Percentiles rank a stretch among this genome's conserved stretches.
Evolutionary conservation across 2,329 filamentous ascomycete genomes (phyloP).

Genomic region (Colletotrichum lupini): DNA sequence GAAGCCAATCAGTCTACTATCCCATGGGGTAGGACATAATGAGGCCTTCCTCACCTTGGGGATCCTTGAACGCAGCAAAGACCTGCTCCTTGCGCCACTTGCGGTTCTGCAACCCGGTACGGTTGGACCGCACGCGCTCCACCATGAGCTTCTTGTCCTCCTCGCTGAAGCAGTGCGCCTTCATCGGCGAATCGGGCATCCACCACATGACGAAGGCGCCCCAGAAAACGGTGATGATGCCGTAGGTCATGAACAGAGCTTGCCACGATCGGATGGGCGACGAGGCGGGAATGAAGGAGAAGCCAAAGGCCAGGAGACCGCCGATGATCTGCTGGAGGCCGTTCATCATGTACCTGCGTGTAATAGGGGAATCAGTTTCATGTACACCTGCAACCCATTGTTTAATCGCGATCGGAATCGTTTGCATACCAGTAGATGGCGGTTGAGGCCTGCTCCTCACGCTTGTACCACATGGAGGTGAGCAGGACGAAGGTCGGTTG

Average conservation of each 20-base stretch:
- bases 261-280: constrained; percentile 50
- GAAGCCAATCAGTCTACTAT: no score
- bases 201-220: constrained; percentile 49
- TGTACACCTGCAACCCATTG: no score
- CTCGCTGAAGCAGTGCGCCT: constrained; percentile 59
- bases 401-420: neutral
- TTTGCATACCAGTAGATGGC: constrained; percentile 35
- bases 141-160: constrained; percentile 51
- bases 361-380: neutral
- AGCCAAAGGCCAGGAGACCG: constrained; percentile 51
- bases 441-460: constrained; percentile 49
- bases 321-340: constrained; percentile 51
- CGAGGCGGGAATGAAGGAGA: constrained; percentile 43
- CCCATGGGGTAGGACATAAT: accelerated
- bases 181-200: constrained; percentile 63
- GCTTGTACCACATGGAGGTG: constrained; percentile 44
- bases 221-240: constrained; percentile 47
- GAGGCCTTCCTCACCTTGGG: constrained; percentile 20
- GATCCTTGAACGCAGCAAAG: constrained; percentile 50
- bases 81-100: constrained; percentile 50
- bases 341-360: constrained; percentile 46
- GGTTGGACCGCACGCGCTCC: constrained; percentile 49
- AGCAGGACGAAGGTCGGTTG: constrained; percentile 58
- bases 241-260: constrained; percentile 55
- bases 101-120: constrained; percentile 49